Evolutionary conservation across 345 rosid genomes (phyloP).

Genomic region (Aegle marmelos): DNA sequence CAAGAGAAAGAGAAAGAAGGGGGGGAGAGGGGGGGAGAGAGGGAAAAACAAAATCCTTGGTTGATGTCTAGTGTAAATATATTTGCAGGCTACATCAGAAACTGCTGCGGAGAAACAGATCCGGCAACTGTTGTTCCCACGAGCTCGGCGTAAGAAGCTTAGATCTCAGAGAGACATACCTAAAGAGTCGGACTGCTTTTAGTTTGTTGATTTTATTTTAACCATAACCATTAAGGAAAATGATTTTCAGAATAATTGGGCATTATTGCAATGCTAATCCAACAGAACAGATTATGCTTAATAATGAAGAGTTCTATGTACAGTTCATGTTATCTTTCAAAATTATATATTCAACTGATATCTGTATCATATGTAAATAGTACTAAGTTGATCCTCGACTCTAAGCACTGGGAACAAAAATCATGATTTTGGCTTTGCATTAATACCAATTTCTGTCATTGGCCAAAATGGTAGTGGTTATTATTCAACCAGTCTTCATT

Average conservation of each 20-base stretch:
- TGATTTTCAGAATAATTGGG: neutral
- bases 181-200: slow-evolving; percentile 20
- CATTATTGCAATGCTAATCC: neutral
- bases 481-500: neutral
- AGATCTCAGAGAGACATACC: slow-evolving; percentile 40
- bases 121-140: slow-evolving; percentile 72
- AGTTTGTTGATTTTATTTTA: slow-evolving; percentile 6
- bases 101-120: slow-evolving; percentile 86
- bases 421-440: neutral
- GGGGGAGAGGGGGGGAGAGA: too few relatives aligned
- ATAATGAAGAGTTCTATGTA: neutral
- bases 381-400: too few relatives aligned
- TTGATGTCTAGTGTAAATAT: neutral
- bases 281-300: neutral
- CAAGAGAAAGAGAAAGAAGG: too few relatives aligned
- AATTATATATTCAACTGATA: neutral
- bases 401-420: neutral
- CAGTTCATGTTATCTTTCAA: neutral
- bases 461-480: neutral
- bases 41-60: neutral
- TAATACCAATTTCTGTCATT: neutral
- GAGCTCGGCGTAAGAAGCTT: slow-evolving; percentile 77
- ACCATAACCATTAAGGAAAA: neutral
- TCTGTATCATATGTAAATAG: neutral
- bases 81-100: slow-evolving; percentile 63